A percentile compares a stretch with the other conserved stretches of the same genome.
Conservation (phyloP, 2,329 filamentous ascomycete species). For the Cercospora sp. region DNA sequence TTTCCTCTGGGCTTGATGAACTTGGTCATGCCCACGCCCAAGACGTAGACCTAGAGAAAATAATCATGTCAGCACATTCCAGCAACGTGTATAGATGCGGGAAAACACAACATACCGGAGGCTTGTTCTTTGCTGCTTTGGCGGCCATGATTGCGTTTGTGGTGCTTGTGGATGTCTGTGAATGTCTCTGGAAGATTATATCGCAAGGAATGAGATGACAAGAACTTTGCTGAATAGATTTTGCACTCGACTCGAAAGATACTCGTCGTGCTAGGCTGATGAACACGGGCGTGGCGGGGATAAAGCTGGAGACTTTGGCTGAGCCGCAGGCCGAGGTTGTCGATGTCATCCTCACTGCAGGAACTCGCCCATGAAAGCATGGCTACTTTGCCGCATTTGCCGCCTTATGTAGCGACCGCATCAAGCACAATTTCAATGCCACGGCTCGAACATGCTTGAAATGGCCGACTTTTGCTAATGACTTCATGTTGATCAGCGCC, state of each 20-base stretch:
- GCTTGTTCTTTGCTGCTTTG: conserved; percentile 32
- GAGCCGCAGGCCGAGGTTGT: conserved; percentile 20
- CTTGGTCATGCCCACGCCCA: conserved; percentile 98
- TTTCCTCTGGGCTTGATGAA: conserved; percentile 96
- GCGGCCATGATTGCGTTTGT: conserved; percentile 27
- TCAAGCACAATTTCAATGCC: background rate
- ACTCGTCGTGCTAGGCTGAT: conserved; percentile 14
- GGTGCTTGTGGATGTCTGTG: conserved; percentile 3
- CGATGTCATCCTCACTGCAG: background rate
- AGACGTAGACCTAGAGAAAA: conserved; percentile 64
- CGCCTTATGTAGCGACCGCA: background rate
- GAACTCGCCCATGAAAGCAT: background rate
- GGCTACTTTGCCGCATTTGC: conserved; percentile 11
- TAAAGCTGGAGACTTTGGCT: conserved; percentile 14
- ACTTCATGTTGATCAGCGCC: background rate
- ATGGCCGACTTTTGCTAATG: background rate
- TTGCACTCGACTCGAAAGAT: conserved; percentile 20
- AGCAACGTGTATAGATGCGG: background rate
- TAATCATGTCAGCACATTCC: background rate
- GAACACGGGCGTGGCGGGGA: conserved; percentile 17
- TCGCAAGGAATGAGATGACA: background rate
- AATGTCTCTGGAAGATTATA: background rate
- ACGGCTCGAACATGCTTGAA: background rate
- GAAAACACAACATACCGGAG: conserved; percentile 16
- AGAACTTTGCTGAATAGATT: background rate